Percentiles rank a stretch among this genome's conserved stretches.
Conservation (phyloP, 73 alveolate genomes). For the Symbiodinium natans region DNA sequence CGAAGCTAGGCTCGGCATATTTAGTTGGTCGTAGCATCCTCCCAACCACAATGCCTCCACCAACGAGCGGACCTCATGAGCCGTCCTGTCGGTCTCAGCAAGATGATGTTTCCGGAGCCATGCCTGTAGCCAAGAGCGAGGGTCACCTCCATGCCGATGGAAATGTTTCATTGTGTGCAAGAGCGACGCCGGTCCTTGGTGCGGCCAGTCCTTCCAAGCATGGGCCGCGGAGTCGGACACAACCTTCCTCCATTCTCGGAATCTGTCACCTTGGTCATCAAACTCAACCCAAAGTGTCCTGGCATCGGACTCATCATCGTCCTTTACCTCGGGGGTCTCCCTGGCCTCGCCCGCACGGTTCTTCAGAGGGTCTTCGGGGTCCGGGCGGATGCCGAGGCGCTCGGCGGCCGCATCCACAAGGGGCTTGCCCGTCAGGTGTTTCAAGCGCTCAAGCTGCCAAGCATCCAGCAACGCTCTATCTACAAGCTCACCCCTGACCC, state of each 20-base stretch:
- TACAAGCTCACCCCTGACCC: neutral
- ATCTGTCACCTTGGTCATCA: neutral
- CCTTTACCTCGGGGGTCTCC: neutral
- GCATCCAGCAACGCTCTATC: neutral
- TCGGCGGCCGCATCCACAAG: neutral
- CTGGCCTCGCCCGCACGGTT: neutral
- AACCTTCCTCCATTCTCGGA: neutral
- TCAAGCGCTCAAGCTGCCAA: neutral
- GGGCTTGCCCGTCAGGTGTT: neutral
- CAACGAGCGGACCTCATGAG: neutral
- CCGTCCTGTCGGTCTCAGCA: neutral
- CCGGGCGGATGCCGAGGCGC: neutral
- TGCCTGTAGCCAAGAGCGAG: neutral
- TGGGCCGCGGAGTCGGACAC: neutral
- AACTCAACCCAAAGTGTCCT: neutral
- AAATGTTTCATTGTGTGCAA: neutral
- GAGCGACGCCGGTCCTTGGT: neutral
- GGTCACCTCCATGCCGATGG: neutral
- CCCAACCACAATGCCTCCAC: neutral
- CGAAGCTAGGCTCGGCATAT: neutral
- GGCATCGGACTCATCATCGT: neutral
- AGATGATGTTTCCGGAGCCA: neutral
- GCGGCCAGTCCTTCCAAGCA: neutral
- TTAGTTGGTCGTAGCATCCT: neutral
- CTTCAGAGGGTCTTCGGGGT: neutral